Evolutionary conservation across 129 eudicot species (phyloP).

Genomic region (Lactuca saligna): DNA sequence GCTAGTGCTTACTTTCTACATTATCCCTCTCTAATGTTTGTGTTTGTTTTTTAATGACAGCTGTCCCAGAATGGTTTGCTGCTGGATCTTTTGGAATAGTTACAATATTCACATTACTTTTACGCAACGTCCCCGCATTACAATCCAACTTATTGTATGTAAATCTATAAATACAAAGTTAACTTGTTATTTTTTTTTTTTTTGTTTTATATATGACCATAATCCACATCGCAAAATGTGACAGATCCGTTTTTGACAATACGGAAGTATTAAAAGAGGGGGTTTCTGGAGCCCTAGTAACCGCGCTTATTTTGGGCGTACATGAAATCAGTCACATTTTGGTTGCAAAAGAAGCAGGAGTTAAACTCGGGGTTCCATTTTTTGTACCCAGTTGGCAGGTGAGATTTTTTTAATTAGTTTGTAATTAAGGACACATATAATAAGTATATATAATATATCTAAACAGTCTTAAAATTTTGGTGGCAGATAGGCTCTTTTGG

Average conservation of each 20-base stretch:
- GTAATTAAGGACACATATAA: too few species aligned
- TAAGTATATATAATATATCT: too few species aligned
- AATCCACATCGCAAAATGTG: constrained; percentile 23
- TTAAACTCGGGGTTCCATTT: constrained; percentile 80
- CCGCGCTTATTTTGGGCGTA: constrained; percentile 79
- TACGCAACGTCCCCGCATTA: constrained; percentile 89
- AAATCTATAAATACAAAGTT: background rate
- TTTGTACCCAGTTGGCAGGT: constrained; percentile 99
- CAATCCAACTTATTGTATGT: constrained; percentile 85
- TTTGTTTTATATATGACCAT: background rate
- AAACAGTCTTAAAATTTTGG: constrained; percentile 6
- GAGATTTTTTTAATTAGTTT: constrained; percentile 26
- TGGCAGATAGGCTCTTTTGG: constrained; percentile 99
- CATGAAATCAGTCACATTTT: constrained; percentile 88
- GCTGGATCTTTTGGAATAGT: constrained; percentile 95
- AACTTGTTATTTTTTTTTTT: background rate
- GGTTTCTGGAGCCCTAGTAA: constrained; percentile 94
- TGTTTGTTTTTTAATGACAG: constrained; percentile 35
- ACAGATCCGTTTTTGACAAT: constrained; percentile 83
- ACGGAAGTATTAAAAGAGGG: constrained; percentile 75
- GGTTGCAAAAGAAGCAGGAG: constrained; percentile 70
- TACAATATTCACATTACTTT: constrained; percentile 79
- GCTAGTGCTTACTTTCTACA: too few species aligned
- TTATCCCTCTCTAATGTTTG: too few species aligned
- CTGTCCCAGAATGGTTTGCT: constrained; percentile 99